Evolutionary conservation across 768 basidiomycete genomes (phyloP).

Genomic region (Chalciporus piperatus): DNA sequence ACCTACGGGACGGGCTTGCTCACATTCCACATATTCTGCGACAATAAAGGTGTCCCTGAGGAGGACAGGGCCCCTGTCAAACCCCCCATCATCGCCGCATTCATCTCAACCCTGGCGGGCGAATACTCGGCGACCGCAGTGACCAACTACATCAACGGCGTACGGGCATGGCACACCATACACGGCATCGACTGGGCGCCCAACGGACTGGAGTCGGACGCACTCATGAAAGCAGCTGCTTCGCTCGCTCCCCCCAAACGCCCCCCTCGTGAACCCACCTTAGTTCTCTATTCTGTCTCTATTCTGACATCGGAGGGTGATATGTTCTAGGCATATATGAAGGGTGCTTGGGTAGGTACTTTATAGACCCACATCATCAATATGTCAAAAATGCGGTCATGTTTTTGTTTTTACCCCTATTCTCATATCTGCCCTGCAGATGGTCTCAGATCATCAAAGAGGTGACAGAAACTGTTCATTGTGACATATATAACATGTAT

Average conservation of each 20-base stretch:
- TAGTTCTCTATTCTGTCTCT: too few species aligned
- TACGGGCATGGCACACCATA: constrained; percentile 26
- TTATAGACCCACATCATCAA: too few species aligned
- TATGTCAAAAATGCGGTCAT: too few species aligned
- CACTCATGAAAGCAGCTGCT: constrained; percentile 14
- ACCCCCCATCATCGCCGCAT: constrained; percentile 10
- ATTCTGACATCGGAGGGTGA: too few species aligned
- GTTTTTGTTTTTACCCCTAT: too few species aligned
- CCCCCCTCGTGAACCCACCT: too few species aligned
- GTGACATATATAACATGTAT: too few species aligned
- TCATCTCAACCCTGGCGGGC: constrained; percentile 15
- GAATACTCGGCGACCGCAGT: constrained; percentile 5
- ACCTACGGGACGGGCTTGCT: constrained; percentile 18
- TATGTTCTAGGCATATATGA: too few species aligned
- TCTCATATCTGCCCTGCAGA: too few species aligned
- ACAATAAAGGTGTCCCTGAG: constrained; percentile 14
- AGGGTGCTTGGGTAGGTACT: too few species aligned
- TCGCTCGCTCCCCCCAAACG: constrained; percentile 8
- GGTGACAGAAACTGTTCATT: too few species aligned
- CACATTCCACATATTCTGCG: constrained; percentile 17
- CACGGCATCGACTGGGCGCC: constrained; percentile 19
- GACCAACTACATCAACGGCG: constrained; percentile 12
- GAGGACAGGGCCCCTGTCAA: constrained; percentile 8
- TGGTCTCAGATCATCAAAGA: too few species aligned
- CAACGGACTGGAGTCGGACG: constrained; percentile 7